phyloP scores from a whole-genome alignment of 129 eudicot genomes.

The Chrysanthemum makinoi region DNA sequence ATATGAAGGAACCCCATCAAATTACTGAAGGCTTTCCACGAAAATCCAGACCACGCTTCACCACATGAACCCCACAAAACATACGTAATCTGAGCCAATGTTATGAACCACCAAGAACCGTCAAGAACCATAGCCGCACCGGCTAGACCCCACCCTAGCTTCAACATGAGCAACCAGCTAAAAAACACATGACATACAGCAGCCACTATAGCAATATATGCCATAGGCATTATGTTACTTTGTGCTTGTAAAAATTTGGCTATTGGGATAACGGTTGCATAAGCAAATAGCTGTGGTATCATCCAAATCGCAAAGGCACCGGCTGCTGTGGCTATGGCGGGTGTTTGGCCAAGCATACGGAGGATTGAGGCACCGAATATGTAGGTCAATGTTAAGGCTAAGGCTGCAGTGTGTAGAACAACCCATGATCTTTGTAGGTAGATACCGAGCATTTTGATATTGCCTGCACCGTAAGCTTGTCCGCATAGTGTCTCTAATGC shows the following conservation, averaged over 20 bases:
- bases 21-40: constrained; percentile 54
- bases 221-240: constrained; percentile 70
- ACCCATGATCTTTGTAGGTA: constrained; percentile 64
- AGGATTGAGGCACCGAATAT: constrained; percentile 42
- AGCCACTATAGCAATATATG: constrained; percentile 42
- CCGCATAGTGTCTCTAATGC: constrained; percentile 78
- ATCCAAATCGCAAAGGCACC: constrained; percentile 48
- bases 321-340: constrained; percentile 42
- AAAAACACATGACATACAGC: constrained; percentile 38
- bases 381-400: constrained; percentile 33
- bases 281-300: constrained; percentile 74
- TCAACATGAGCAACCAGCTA: constrained; percentile 63
- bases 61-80: constrained; percentile 60
- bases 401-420: constrained; percentile 25
- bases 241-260: constrained; percentile 72
- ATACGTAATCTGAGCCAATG: constrained; percentile 42
- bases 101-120: constrained; percentile 71
- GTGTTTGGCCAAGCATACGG: constrained; percentile 44
- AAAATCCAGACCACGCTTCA: constrained; percentile 63
- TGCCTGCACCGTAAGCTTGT: constrained; percentile 70
- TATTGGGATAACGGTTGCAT: constrained; percentile 48
- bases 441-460: constrained; percentile 50
- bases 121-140: constrained; percentile 62
- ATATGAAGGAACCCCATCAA: constrained; percentile 51
- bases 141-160: constrained; percentile 49